phyloP scores from a whole-genome alignment of 495 filamentous ascomycete species.

The Annulohypoxylon nitens region DNA sequence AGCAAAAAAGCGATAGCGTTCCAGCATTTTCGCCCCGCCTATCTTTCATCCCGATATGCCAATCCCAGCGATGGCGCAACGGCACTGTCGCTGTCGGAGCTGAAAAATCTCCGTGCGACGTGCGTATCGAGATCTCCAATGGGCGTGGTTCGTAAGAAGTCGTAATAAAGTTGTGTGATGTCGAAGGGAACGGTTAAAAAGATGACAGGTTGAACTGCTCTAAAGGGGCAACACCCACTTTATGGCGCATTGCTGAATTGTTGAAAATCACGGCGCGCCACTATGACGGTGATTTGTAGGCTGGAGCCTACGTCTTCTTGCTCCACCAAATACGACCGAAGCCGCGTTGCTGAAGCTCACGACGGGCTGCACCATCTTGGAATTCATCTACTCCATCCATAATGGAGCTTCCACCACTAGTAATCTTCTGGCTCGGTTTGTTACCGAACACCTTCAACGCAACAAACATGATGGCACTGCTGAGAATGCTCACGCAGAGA shows the following conservation, averaged over 20 bases:
- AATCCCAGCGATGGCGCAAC: constrained; percentile 58
- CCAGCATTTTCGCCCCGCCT: constrained; percentile 56
- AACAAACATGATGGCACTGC: constrained; percentile 75
- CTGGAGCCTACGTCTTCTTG: constrained; percentile 23
- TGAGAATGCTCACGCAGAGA: constrained; percentile 78
- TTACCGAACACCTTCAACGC: constrained; percentile 73
- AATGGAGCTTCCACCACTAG: constrained; percentile 54
- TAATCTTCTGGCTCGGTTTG: constrained; percentile 59
- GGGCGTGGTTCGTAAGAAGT: constrained; percentile 35
- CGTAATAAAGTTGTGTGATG: constrained; percentile 36
- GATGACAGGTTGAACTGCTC: constrained; percentile 52
- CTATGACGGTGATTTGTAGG: constrained; percentile 24
- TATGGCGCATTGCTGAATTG: constrained; percentile 36
- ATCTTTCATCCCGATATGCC: constrained; percentile 44
- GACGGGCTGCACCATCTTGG: constrained; percentile 76
- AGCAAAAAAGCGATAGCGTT: constrained; percentile 56
- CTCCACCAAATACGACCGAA: constrained; percentile 70
- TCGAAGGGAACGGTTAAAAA: constrained; percentile 43
- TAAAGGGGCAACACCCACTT: constrained; percentile 21
- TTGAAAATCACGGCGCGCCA: constrained; percentile 43
- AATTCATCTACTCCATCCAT: constrained; percentile 63
- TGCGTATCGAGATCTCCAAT: constrained; percentile 41
- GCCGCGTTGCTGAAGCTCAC: constrained; percentile 77
- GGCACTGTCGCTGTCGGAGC: constrained; percentile 59
- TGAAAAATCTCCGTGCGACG: constrained; percentile 42